These are phyloP conservation scores for Puccinia triticina DNA, from an alignment of 1,284 basidiomycete genomes.

Conservation along the genomic window DNA sequence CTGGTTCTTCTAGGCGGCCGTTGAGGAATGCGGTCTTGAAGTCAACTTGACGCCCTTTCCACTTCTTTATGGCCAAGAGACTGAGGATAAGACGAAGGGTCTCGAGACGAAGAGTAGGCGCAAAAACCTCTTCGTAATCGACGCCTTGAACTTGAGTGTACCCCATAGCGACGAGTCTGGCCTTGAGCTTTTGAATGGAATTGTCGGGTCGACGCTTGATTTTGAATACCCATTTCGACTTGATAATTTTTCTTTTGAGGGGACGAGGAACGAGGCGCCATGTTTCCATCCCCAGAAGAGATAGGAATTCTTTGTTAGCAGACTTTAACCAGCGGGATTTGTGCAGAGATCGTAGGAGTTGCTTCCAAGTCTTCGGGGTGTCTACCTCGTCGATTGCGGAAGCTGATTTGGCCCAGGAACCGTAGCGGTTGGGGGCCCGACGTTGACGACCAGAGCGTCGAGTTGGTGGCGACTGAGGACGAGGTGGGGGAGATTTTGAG, in stretches of 20 bases:
- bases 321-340: neutral
- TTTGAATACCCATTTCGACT: neutral
- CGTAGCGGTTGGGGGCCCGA: no score
- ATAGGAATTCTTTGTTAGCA: neutral
- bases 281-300: neutral
- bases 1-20: neutral
- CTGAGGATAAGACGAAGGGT: neutral
- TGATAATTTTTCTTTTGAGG: neutral
- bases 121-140: constrained; percentile 1
- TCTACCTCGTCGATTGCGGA: no score
- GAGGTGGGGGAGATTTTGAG: no score
- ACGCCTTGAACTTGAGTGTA: neutral
- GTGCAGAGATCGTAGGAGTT: no score
- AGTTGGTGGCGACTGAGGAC: no score
- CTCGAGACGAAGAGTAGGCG: constrained; percentile 2
- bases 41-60: neutral
- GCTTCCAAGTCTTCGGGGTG: no score
- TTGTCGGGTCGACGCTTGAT: neutral
- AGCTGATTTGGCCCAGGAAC: no score
- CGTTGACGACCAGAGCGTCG: no score
- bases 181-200: neutral
- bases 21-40: constrained; percentile 14
- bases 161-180: neutral
- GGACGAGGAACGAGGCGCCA: no score
- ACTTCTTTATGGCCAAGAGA: neutral